Evolutionary conservation across 2,329 filamentous ascomycete species (phyloP).

Genomic region (Penicillium sp.): DNA sequence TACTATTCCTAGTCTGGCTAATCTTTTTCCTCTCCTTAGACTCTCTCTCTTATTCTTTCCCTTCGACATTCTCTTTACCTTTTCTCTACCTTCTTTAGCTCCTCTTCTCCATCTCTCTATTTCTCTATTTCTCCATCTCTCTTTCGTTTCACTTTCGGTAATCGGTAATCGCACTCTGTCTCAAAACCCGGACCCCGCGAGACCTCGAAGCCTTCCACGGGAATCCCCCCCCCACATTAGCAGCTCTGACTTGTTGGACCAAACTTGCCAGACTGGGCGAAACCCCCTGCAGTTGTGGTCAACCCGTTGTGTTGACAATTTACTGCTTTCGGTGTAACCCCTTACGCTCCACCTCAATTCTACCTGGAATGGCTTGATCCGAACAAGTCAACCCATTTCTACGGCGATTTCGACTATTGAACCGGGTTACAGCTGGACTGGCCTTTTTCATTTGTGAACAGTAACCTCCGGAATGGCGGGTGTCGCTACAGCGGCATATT

Average conservation of each 20-base stretch:
- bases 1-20: neutral
- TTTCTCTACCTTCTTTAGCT: too few relatives aligned
- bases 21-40: neutral
- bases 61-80: neutral
- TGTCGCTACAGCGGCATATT: slow-evolving; percentile 32
- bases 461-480: slow-evolving; percentile 33
- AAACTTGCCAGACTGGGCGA: neutral
- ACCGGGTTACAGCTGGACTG: slow-evolving; percentile 31
- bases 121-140: neutral
- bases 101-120: neutral
- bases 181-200: neutral
- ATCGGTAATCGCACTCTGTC: neutral
- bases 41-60: neutral
- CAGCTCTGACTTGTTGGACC: neutral
- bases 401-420: slow-evolving; percentile 6
- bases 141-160: neutral
- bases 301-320: slow-evolving; percentile 26
- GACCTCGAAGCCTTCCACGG: neutral
- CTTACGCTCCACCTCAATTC: slow-evolving; percentile 8
- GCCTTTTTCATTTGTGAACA: slow-evolving; percentile 18
- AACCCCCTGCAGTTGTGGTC: neutral
- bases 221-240: neutral
- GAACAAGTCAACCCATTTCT: slow-evolving; percentile 3
- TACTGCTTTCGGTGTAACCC: slow-evolving; percentile 25
- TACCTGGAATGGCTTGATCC: slow-evolving; percentile 28